Percentiles rank a stretch among this genome's conserved stretches.
phyloP scores from a whole-genome alignment of 352 stramenopile species.

The Phytophthora tentaculata region DNA sequence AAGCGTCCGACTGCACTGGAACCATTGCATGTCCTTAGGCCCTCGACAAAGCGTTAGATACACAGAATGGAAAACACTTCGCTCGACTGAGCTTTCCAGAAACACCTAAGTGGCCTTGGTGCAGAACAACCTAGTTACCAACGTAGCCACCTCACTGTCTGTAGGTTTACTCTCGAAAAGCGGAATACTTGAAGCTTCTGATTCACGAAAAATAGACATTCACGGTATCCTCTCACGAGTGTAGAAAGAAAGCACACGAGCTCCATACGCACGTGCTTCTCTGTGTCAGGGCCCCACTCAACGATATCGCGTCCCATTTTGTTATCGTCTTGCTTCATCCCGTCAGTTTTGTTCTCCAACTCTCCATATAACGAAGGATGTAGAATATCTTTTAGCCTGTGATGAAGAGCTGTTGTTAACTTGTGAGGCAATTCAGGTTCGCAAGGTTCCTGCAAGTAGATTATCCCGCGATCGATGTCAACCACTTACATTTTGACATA shows the following conservation, averaged over 20 bases:
- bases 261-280: conserved; percentile 73
- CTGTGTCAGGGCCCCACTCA: conserved; percentile 42
- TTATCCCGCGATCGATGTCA: conserved; percentile 73
- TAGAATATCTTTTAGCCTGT: conserved; percentile 61
- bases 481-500: no score
- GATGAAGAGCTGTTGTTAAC: conserved; percentile 53
- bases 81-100: conserved; percentile 71
- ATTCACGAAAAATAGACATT: conserved; percentile 89
- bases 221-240: conserved; percentile 78
- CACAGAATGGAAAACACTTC: conserved; percentile 81
- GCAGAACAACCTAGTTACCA: conserved; percentile 71
- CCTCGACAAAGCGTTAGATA: conserved; percentile 66
- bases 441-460: conserved; percentile 60
- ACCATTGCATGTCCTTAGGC: conserved; percentile 61
- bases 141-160: conserved; percentile 69
- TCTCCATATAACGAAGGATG: conserved; percentile 45
- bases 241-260: conserved; percentile 78
- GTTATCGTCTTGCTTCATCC: conserved; percentile 5
- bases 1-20: conserved; percentile 41
- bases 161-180: conserved; percentile 61
- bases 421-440: conserved; percentile 63
- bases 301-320: conserved; percentile 20
- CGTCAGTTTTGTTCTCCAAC: conserved; percentile 1
- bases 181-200: conserved; percentile 86
- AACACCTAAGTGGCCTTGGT: conserved; percentile 84